phyloP scores from a whole-genome alignment of 257 asterid genomes.

The Penstemon davidsonii region DNA sequence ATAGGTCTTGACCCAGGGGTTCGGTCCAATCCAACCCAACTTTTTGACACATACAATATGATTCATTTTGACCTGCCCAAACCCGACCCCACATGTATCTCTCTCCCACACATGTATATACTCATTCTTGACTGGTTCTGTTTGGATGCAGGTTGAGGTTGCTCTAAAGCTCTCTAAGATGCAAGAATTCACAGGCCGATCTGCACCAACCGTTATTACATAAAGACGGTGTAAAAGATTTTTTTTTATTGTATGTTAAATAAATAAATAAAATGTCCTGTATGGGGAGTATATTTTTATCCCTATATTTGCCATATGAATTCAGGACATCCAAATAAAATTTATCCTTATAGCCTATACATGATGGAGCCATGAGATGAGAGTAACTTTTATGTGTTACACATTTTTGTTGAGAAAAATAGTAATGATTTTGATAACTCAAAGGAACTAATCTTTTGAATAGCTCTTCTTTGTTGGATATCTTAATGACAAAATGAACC shows the following conservation, averaged over 20 bases:
- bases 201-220: conserved; percentile 91
- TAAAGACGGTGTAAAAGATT: conserved; percentile 30
- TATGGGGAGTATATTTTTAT: not conserved
- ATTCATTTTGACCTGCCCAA: no score
- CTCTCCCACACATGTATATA: not conserved
- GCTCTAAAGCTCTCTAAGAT: conserved; percentile 92
- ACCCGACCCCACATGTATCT: not conserved
- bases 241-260: conserved; percentile 1
- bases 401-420: no score
- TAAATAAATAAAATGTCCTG: not conserved
- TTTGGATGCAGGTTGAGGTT: conserved; percentile 67
- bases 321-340: not conserved
- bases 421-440: no score
- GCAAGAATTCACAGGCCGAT: conserved; percentile 87
- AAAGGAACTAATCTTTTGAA: no score
- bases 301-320: not conserved
- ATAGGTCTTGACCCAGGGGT: no score
- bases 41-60: no score
- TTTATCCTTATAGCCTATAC: not conserved
- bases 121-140: conserved; percentile 3
- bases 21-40: no score
- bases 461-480: no score
- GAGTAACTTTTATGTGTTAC: no score
- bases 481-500: no score
- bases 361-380: not conserved